phyloP scores from a whole-genome alignment of 2,329 filamentous ascomycete species.

The Xylogone sp. region DNA sequence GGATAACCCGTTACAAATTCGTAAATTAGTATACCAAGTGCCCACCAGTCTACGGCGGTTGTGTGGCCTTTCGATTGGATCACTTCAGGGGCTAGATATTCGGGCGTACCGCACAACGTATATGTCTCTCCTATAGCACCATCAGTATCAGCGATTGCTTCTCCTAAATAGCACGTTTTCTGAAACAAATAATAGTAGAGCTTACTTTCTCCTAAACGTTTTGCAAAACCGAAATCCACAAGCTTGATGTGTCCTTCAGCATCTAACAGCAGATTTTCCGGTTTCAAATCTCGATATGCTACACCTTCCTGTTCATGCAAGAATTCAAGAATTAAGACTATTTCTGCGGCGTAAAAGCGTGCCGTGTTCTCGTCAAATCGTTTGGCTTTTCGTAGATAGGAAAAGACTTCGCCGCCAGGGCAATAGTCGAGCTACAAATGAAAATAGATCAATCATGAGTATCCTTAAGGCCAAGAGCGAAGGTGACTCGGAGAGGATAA shows the following conservation, averaged over 20 bases:
- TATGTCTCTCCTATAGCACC: conserved; percentile 62
- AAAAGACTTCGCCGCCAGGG: conserved; percentile 81
- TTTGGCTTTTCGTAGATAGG: conserved; percentile 71
- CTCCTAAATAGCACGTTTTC: not conserved
- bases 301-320: conserved; percentile 76
- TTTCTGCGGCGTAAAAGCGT: conserved; percentile 81
- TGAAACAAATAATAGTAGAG: conserved; percentile 3
- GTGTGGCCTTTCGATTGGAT: conserved; percentile 78
- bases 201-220: conserved; percentile 63
- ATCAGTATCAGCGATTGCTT: conserved; percentile 8
- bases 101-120: conserved; percentile 78
- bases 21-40: conserved; percentile 77
- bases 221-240: conserved; percentile 83
- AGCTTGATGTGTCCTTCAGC: conserved; percentile 75
- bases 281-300: conserved; percentile 78
- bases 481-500: not conserved
- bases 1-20: conserved; percentile 83
- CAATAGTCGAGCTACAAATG: conserved; percentile 65
- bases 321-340: conserved; percentile 76
- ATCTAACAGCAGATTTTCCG: conserved; percentile 78
- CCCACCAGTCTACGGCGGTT: conserved; percentile 83
- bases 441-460: conserved; percentile 1
- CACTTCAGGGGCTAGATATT: conserved; percentile 81
- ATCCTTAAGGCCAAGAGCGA: conserved; percentile 7
- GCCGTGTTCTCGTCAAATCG: conserved; percentile 76